phyloP scores from a whole-genome alignment of 2,329 filamentous ascomycete genomes.

The Pseudocercospora vitis region DNA sequence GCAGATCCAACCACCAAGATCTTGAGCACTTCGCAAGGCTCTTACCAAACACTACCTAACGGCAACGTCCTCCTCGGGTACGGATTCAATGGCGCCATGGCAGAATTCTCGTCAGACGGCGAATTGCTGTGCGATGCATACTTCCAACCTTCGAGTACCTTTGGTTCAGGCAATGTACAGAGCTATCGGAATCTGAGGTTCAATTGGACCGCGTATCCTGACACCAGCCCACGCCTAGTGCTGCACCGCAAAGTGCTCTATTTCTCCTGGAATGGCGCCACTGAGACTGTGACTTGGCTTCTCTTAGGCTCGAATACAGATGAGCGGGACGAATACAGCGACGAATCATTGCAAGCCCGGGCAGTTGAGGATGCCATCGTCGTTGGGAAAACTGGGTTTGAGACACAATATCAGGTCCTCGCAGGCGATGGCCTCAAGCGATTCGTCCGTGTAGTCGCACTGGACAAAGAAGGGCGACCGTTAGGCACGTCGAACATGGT shows the following conservation, averaged over 20 bases:
- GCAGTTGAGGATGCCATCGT: slow-evolving; percentile 17
- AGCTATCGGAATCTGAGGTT: slow-evolving; percentile 56
- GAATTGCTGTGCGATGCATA: slow-evolving; percentile 54
- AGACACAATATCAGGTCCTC: slow-evolving; percentile 14
- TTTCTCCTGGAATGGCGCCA: slow-evolving; percentile 53
- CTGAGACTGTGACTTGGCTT: slow-evolving; percentile 47
- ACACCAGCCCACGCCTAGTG: slow-evolving; percentile 29
- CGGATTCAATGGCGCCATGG: slow-evolving; percentile 45
- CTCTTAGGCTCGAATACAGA: slow-evolving; percentile 41
- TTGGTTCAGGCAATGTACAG: slow-evolving; percentile 39
- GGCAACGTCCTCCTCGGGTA: slow-evolving; percentile 58
- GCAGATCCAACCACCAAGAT: slow-evolving; percentile 36
- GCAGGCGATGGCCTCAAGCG: slow-evolving; percentile 10
- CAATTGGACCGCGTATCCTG: slow-evolving; percentile 47
- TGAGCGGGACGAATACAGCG: neutral
- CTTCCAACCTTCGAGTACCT: slow-evolving; percentile 48
- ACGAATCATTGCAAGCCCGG: slow-evolving; percentile 1
- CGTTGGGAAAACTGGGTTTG: slow-evolving; percentile 23
- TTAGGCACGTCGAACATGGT: slow-evolving; percentile 20
- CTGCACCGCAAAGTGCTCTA: slow-evolving; percentile 40
- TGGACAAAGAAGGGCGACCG: slow-evolving; percentile 24
- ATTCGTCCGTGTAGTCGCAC: slow-evolving; percentile 28
- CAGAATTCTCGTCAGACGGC: slow-evolving; percentile 48
- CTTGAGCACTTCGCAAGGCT: slow-evolving; percentile 51
- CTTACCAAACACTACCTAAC: slow-evolving; percentile 54